Evolutionary conservation across 2,329 filamentous ascomycete species (phyloP).

Genomic region (Corynespora cassiicola): DNA sequence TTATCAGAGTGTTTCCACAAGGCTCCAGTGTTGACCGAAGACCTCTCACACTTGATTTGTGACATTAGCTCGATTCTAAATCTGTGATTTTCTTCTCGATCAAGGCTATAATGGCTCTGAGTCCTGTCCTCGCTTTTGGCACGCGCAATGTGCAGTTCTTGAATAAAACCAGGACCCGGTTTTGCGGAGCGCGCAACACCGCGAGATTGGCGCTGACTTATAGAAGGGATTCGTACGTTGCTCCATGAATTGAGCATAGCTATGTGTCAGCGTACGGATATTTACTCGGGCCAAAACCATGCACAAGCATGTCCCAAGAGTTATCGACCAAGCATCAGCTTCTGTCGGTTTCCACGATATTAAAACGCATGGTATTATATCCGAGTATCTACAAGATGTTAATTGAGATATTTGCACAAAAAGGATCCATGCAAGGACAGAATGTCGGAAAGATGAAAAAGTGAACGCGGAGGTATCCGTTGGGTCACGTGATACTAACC

Average conservation of each 20-base stretch:
- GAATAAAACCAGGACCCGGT: conserved; percentile 62
- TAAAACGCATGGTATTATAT: too few relatives aligned
- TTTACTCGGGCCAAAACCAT: conserved; percentile 60
- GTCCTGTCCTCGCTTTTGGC: conserved; percentile 44
- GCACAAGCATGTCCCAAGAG: conserved; percentile 69
- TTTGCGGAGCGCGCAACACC: conserved; percentile 29
- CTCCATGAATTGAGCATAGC: conserved; percentile 58
- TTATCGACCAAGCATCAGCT: conserved; percentile 44
- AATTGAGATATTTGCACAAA: too few relatives aligned
- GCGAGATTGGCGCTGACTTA: conserved; percentile 44
- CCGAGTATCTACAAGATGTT: too few relatives aligned
- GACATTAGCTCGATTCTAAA: conserved; percentile 56
- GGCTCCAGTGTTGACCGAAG: conserved; percentile 66
- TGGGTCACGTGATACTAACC: too few relatives aligned
- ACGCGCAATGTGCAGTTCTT: conserved; percentile 48
- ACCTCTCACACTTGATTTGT: conserved; percentile 32
- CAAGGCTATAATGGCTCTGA: conserved; percentile 62
- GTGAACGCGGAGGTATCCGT: too few relatives aligned
- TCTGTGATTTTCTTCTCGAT: conserved; percentile 50
- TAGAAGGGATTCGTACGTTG: conserved; percentile 56
- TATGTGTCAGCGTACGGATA: conserved; percentile 58
- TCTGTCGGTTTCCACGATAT: not conserved
- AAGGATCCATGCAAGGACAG: too few relatives aligned
- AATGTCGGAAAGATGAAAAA: too few relatives aligned
- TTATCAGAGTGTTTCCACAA: conserved; percentile 63